Evolutionary conservation across 495 filamentous ascomycete species (phyloP).

Genomic region (Aspergillus leporis): DNA sequence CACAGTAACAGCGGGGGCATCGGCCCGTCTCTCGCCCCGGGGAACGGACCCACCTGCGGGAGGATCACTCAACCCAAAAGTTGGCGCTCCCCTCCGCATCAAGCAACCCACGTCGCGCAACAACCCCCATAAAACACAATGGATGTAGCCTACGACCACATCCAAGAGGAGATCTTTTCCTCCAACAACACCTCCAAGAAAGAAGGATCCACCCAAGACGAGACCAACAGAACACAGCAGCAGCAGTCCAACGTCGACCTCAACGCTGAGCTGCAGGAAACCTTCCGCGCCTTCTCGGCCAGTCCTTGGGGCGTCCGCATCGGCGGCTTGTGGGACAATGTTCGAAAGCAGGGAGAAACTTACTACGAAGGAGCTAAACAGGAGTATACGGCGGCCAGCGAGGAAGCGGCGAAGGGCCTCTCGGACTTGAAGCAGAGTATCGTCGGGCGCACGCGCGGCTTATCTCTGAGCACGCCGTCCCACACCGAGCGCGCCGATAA

Average conservation of each 20-base stretch:
- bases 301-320: constrained; percentile 89
- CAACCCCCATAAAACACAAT: constrained; percentile 45
- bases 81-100: neutral
- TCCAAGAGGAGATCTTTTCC: constrained; percentile 77
- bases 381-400: constrained; percentile 74
- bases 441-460: constrained; percentile 67
- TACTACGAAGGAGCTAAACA: constrained; percentile 83
- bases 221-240: constrained; percentile 16
- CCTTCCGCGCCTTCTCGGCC: constrained; percentile 87
- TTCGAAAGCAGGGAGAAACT: constrained; percentile 85
- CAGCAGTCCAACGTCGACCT: constrained; percentile 58
- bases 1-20: neutral
- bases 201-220: constrained; percentile 41
- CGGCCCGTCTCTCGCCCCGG: neutral
- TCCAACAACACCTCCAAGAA: constrained; percentile 55
- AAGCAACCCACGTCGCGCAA: constrained; percentile 4
- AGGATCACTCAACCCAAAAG: neutral
- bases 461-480: constrained; percentile 62
- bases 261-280: constrained; percentile 89
- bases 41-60: neutral
- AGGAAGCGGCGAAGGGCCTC: constrained; percentile 83
- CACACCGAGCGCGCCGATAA: constrained; percentile 21
- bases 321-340: constrained; percentile 84
- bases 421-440: constrained; percentile 67
- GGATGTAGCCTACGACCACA: constrained; percentile 98